A percentile compares a stretch with the other conserved stretches of the same genome.
Conservation (phyloP, 1,139 yeast species). For the Tardiomyces digboiensis region DNA sequence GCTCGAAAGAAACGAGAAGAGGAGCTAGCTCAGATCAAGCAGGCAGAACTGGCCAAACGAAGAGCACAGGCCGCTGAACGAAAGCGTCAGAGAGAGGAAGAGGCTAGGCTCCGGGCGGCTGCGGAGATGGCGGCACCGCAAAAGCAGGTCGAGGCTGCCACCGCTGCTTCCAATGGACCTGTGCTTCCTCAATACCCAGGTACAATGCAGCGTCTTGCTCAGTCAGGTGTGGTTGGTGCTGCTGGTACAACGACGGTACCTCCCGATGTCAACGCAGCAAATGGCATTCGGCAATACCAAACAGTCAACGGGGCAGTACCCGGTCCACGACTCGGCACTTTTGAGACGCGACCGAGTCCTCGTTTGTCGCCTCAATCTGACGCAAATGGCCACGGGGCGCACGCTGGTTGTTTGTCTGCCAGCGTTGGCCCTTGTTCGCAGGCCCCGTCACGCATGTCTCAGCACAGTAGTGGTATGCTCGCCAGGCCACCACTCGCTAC, state of each 20-base stretch:
- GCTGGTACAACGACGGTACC: too few relatives aligned
- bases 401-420: too few relatives aligned
- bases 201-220: not conserved
- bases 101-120: not conserved
- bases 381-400: too few relatives aligned
- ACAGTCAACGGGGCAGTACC: not conserved
- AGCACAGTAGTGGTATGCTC: not conserved
- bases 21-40: not conserved
- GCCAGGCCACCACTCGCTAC: not conserved
- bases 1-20: too few relatives aligned
- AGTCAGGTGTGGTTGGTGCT: not conserved
- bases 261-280: not conserved
- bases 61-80: not conserved
- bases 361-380: not conserved
- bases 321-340: not conserved
- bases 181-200: not conserved
- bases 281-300: too few relatives aligned
- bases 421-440: not conserved
- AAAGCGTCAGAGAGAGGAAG: conserved; percentile 3
- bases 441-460: not conserved
- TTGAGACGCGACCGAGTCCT: not conserved
- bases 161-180: not conserved
- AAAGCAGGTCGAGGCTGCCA: too few relatives aligned
- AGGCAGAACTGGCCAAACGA: conserved; percentile 3
- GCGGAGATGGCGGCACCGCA: not conserved